Evolutionary conservation across 176 grass and related monocot genomes (phyloP), one percentile per base, ranked within the genome.

Genomic region (Avena sativa): DNA sequence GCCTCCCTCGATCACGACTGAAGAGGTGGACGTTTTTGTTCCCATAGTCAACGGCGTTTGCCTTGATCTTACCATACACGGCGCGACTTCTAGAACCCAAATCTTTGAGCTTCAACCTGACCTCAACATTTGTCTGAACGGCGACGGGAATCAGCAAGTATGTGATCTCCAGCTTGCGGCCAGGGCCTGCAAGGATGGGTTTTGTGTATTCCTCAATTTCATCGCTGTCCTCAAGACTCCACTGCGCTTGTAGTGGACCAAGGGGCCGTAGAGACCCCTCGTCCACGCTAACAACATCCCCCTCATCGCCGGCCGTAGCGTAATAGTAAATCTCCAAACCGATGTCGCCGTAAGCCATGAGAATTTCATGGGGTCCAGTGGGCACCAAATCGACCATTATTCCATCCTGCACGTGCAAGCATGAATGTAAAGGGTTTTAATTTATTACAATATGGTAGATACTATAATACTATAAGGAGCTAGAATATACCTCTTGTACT

Each of bases 361-460:
- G 53, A 60, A 79, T 34, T 40, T 14, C 5, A 21, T 32, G 1
- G 76, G 76, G 55, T 23, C 56, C 56, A 79, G 9, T 79, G 55
- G 34, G 77, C 2, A 79, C 77, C 56, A 79, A 79, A 61, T 79
- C 77, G 5, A 61, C 76, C 77, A 62, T 79, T 62, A 34, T 34
- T 34, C 77, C 77, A 23, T 79, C 76, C 76, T 79, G 76, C 59
- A 62, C 59, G 2, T 62, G 9, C n/a, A 62, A 62, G 59, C 59
- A 62, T 62, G 53, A 58, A 78, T 79, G 76, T 79, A 6, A 79
- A 79, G 36, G 19, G 34, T 46, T 46, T 79, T 66, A 79, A 79
- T 79, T 79, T 79, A 79, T 79, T 60, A 79, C 55, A 79, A 26
- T 79, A 79, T 67, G 12, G 44, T 81, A 81, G 79, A 81, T 66